These are phyloP conservation scores for Keithomyces neogunnii DNA, from an alignment of 2,329 filamentous ascomycete genomes.

Conservation along the genomic window DNA sequence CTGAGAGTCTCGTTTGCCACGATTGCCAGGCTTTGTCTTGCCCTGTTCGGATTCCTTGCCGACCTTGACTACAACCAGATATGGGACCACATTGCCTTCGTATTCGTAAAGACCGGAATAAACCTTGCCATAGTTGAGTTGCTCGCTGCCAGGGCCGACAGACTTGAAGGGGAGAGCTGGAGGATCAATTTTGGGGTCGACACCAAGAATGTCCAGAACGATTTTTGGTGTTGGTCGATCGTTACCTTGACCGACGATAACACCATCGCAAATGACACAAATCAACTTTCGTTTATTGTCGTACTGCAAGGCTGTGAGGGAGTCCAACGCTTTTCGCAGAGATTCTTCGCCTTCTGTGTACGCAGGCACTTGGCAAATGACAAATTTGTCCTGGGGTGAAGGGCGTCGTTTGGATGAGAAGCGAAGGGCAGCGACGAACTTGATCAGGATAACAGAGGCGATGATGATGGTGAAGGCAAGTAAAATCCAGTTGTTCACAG, in stretches of 20 bases:
- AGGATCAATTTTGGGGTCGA: constrained; percentile 93
- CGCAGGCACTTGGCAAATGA: constrained; percentile 95
- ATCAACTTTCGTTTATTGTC: constrained; percentile 98
- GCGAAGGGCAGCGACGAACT: constrained; percentile 89
- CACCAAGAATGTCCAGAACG: constrained; percentile 91
- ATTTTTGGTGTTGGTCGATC: constrained; percentile 97
- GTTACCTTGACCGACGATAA: constrained; percentile 93
- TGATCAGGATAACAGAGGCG: constrained; percentile 69
- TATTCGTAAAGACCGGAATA: constrained; percentile 97
- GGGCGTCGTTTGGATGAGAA: constrained; percentile 88
- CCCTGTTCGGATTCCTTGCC: constrained; percentile 91
- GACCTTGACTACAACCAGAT: constrained; percentile 91
- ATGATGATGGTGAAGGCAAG: constrained; percentile 81
- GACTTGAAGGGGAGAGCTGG: constrained; percentile 92
- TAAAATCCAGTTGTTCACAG: constrained; percentile 85
- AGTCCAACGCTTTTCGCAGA: constrained; percentile 85
- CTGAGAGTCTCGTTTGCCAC: constrained; percentile 97
- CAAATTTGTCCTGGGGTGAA: constrained; percentile 91
- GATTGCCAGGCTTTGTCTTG: constrained; percentile 91
- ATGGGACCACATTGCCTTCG: constrained; percentile 95
- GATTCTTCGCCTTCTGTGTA: constrained; percentile 98
- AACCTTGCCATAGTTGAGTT: constrained; percentile 97
- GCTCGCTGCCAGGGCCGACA: constrained; percentile 77
- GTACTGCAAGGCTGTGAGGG: constrained; percentile 86
- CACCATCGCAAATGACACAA: constrained; percentile 91